Base-by-base conservation (phyloP, 192 early-diverging fungal species). In the Pecoramyces ruminantium region DNA sequence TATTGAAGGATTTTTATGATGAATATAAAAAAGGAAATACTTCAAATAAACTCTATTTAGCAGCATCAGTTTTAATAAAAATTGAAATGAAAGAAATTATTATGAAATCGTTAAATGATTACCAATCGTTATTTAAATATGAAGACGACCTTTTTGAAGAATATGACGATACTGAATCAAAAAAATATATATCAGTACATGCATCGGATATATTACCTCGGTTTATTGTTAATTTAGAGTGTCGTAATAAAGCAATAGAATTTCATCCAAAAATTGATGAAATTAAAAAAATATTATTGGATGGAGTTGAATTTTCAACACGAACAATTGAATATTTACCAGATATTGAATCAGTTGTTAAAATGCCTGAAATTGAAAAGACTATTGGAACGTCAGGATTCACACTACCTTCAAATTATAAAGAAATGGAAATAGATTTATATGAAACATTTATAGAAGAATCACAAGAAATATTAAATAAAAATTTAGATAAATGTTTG, bases 401-500 rank as follows among this genome's bases (percentile, higher is more conserved):
- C 58, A 14, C 77, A 9, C 79, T 82, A 29, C 78, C 82, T 18
- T 81, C 80, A 17, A 79, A 80, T 77, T 29, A 29, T 78, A 29
- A 83, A 80, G 17, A 80, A 38, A 29, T 82, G 79, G 2, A 83
- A 86, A 81, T 81, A 34, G 28, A 83, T 83, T 38, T 28, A 77
- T 27, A 81, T 78, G 28, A 83, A 34, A 40, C 30, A 79, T 80
- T 87, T 12, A 85, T 88, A 18, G 79, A 86, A 28, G 39, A 18
- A 8, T 86, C 85, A 0, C 39, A 80, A 29, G 79, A 83, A 29
- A 79, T 82, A 38, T 78, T 91, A 18, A 38, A 81, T 29, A 51
- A 79, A 13, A 88, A 89, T 58, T 79, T 85, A 1, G 83, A 79
- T 16, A 83, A 86, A 29, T 87, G 86, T 78, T 89, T 88, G 38